Conservation (phyloP, 1,284 basidiomycete species). For the Ganoderma meredithae region DNA sequence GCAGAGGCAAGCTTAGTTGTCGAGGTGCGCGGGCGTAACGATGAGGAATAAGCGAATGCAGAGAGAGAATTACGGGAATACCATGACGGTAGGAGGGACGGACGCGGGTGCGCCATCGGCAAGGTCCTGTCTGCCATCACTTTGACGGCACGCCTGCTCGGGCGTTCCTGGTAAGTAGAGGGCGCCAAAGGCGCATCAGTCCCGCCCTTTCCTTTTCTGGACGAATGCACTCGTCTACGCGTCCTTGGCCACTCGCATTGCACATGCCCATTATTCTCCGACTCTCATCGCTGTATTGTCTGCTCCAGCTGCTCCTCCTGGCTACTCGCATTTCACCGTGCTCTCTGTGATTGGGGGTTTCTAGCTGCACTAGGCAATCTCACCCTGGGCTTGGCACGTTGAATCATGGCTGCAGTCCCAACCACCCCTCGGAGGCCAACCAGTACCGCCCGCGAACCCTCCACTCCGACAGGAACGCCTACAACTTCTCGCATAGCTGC, state of each 20-base stretch:
- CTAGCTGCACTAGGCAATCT: background rate
- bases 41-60: background rate
- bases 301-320: background rate
- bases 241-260: background rate
- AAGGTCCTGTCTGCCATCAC: background rate
- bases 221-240: background rate
- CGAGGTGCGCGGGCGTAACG: background rate
- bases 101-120: background rate
- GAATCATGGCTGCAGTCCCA: conserved; percentile 43
- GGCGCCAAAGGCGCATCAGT: conserved; percentile 16
- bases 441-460: conserved; percentile 30
- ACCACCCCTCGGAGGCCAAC: conserved; percentile 53
- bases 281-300: background rate
- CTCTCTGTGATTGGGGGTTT: background rate
- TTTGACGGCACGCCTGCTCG: too few species aligned
- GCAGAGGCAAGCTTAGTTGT: background rate
- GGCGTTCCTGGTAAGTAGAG: background rate
- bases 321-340: background rate
- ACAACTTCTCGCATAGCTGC: conserved; percentile 55
- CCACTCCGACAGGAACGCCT: conserved; percentile 54
- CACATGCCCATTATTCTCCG: background rate
- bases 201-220: conserved; percentile 6
- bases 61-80: background rate
- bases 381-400: background rate
- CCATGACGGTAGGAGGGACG: background rate